Percentiles rank a stretch among this genome's conserved stretches.
These are phyloP conservation scores for Pseudogymnoascus sp. DNA, from an alignment of 2,329 filamentous ascomycete genomes.

Conservation along the genomic window DNA sequence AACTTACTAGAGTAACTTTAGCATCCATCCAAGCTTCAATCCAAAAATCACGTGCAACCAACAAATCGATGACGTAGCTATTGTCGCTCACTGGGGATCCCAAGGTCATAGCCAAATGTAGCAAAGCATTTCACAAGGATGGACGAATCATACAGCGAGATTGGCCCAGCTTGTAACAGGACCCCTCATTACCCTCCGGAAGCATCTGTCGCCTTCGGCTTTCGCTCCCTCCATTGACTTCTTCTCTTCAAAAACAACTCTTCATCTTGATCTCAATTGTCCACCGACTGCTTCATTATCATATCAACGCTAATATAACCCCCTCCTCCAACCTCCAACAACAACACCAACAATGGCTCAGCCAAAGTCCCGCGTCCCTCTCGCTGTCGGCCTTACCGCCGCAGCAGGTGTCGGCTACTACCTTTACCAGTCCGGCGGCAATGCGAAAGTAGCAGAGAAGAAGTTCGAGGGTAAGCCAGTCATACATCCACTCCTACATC, in stretches of 20 bases:
- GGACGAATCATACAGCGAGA: not conserved
- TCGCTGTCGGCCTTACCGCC: constrained; percentile 50
- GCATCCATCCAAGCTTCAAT: not conserved
- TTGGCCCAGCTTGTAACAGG: not conserved
- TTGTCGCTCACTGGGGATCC: not conserved
- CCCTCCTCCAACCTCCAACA: not conserved
- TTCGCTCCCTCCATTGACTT: constrained; percentile 1
- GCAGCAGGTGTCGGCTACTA: constrained; percentile 75
- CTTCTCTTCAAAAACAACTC: constrained; percentile 7
- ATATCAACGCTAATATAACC: constrained; percentile 8
- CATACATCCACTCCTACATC: not conserved
- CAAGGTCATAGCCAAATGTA: constrained; percentile 1
- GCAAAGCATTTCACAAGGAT: not conserved
- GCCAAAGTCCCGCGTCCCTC: constrained; percentile 30
- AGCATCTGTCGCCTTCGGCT: not conserved
- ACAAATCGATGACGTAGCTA: not conserved
- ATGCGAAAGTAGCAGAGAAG: constrained; percentile 74
- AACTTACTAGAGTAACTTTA: not conserved
- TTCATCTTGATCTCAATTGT: not conserved
- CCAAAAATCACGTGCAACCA: not conserved
- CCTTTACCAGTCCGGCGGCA: constrained; percentile 77
- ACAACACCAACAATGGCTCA: constrained; percentile 26
- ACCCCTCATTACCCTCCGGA: constrained; percentile 3
- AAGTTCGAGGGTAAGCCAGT: constrained; percentile 65
- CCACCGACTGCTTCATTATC: not conserved